phyloP scores from a whole-genome alignment of 768 basidiomycete species.

The Ramaria sp. region DNA sequence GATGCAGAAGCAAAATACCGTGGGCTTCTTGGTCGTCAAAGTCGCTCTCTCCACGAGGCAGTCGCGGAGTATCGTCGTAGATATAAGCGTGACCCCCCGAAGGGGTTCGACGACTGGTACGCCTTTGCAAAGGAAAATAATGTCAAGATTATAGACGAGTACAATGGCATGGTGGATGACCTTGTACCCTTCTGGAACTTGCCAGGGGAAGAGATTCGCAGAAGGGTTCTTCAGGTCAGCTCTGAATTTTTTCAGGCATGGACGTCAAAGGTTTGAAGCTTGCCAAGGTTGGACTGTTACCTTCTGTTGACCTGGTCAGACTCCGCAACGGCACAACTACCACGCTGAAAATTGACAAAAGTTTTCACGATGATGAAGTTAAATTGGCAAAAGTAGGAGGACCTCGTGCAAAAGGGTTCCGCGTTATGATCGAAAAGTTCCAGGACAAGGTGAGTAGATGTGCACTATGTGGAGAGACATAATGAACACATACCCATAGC shows the following conservation, averaged over 20 bases:
- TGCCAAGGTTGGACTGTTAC: constrained; percentile 57
- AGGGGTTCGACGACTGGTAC: constrained; percentile 91
- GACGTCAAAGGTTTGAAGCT: background rate
- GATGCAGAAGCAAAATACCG: constrained; percentile 69
- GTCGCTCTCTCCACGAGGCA: constrained; percentile 66
- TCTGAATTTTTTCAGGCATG: background rate
- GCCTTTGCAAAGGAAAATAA: constrained; percentile 59
- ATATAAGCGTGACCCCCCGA: constrained; percentile 72
- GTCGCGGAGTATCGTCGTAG: constrained; percentile 73
- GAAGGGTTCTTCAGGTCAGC: constrained; percentile 48
- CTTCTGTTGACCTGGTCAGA: constrained; percentile 77
- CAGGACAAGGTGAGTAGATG: constrained; percentile 38
- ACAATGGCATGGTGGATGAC: constrained; percentile 68
- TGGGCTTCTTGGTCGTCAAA: constrained; percentile 59
- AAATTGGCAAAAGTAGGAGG: constrained; percentile 22
- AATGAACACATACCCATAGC: constrained; percentile 27
- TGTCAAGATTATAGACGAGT: constrained; percentile 83
- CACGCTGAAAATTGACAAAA: constrained; percentile 45
- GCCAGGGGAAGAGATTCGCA: constrained; percentile 58
- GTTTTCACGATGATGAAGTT: constrained; percentile 51
- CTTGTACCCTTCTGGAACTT: constrained; percentile 78
- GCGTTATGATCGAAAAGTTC: constrained; percentile 64
- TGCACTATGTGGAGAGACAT: background rate
- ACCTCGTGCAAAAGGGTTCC: constrained; percentile 69
- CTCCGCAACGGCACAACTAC: constrained; percentile 51